phyloP scores from a whole-genome alignment of 1,284 basidiomycete genomes.

The Sanghuangporus sanghuang region DNA sequence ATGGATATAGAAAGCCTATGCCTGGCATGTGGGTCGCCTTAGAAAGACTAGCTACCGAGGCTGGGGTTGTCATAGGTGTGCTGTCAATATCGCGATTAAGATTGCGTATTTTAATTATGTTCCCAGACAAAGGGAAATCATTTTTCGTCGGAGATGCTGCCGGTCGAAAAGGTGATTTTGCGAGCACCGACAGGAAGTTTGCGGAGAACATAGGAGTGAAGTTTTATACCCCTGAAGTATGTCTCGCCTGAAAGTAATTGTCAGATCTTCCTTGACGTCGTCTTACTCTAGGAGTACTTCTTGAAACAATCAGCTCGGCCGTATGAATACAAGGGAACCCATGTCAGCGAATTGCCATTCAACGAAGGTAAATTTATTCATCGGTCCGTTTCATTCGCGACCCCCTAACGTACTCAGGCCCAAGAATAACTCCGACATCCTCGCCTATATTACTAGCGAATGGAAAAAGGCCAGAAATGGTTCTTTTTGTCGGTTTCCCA shows the following conservation, averaged over 20 bases:
- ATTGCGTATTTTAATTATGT: neutral
- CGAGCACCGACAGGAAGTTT: conserved; percentile 82
- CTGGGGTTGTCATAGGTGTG: conserved; percentile 64
- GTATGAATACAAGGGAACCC: conserved; percentile 54
- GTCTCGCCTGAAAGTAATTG: conserved; percentile 14
- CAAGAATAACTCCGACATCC: conserved; percentile 56
- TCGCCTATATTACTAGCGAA: conserved; percentile 50
- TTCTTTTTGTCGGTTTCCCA: conserved; percentile 87
- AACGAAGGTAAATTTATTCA: conserved; percentile 12
- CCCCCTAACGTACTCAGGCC: conserved; percentile 33
- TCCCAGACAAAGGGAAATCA: conserved; percentile 56
- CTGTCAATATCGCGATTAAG: conserved; percentile 7
- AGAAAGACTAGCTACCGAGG: conserved; percentile 51
- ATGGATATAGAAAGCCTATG: conserved; percentile 85
- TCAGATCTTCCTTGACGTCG: neutral
- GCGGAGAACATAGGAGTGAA: conserved; percentile 69
- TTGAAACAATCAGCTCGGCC: conserved; percentile 45
- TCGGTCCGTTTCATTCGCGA: neutral
- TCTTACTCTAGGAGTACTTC: conserved; percentile 67
- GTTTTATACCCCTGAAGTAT: conserved; percentile 68
- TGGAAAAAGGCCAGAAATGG: conserved; percentile 41
- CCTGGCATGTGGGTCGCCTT: conserved; percentile 83
- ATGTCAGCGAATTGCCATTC: conserved; percentile 41
- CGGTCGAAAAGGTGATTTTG: conserved; percentile 69
- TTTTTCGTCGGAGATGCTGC: conserved; percentile 92